Conservation (phyloP, 495 filamentous ascomycete genomes). For the Terfezia boudieri region DNA sequence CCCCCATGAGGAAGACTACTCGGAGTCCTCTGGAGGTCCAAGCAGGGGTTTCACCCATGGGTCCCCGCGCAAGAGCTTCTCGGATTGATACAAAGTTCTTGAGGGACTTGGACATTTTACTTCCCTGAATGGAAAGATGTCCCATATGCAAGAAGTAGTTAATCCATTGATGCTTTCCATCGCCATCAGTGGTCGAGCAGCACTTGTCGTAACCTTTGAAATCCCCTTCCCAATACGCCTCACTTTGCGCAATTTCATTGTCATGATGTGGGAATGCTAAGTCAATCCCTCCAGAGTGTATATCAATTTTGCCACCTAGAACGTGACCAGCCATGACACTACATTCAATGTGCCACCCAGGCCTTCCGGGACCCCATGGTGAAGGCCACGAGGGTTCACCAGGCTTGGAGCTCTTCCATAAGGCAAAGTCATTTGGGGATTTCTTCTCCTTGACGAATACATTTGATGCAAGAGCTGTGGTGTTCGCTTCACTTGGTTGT, state of each 20-base stretch:
- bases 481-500: conserved; percentile 15
- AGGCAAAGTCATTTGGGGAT: conserved; percentile 46
- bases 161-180: conserved; percentile 48
- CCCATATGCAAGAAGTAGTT: conserved; percentile 97
- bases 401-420: conserved; percentile 84
- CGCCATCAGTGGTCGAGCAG: conserved; percentile 17
- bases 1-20: conserved; percentile 68
- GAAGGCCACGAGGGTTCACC: conserved; percentile 82
- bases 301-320: conserved; percentile 63
- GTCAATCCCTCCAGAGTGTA: conserved; percentile 86
- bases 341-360: conserved; percentile 98
- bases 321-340: conserved; percentile 83
- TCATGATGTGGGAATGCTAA: conserved; percentile 91
- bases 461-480: too few species aligned
- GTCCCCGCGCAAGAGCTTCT: conserved; percentile 39
- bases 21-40: conserved; percentile 66
- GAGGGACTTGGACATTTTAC: conserved; percentile 85
- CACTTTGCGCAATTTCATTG: conserved; percentile 84
- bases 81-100: conserved; percentile 97
- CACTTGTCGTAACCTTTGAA: conserved; percentile 16
- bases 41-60: conserved; percentile 24
- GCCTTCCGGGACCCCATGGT: conserved; percentile 69
- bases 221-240: conserved; percentile 45
- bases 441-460: conserved; percentile 9
- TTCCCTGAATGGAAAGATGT: conserved; percentile 69